Conservation (phyloP, 441 rosid species). For the Biscutella auriculata region DNA sequence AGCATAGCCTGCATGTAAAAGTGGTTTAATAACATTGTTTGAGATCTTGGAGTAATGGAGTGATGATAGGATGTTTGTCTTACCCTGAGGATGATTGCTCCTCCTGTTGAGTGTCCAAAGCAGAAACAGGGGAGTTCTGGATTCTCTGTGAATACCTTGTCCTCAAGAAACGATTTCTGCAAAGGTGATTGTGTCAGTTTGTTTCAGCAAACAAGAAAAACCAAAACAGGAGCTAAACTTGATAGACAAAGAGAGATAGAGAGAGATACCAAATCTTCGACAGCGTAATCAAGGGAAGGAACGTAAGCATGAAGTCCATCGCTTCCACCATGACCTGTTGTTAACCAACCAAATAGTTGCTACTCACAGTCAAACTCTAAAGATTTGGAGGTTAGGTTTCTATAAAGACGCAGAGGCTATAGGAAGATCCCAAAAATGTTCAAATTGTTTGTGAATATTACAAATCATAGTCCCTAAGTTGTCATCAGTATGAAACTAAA, state of each 20-base stretch:
- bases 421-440: not conserved
- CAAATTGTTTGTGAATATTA: not conserved
- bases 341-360: not conserved
- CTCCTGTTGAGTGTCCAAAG: slow-evolving; percentile 91
- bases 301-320: slow-evolving; percentile 89
- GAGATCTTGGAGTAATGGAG: not conserved
- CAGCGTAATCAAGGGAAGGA: slow-evolving; percentile 68
- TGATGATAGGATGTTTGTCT: not conserved
- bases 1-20: slow-evolving; percentile 44
- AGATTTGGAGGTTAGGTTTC: not conserved
- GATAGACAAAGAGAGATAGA: slow-evolving; percentile 14
- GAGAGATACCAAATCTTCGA: slow-evolving; percentile 50
- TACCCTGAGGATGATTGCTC: slow-evolving; percentile 73
- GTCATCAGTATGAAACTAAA: slow-evolving; percentile 5
- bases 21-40: not conserved
- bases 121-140: slow-evolving; percentile 76
- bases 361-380: not conserved
- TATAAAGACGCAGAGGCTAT: not conserved
- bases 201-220: not conserved
- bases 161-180: slow-evolving; percentile 54
- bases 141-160: slow-evolving; percentile 47
- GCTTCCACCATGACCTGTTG: slow-evolving; percentile 89
- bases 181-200: not conserved
- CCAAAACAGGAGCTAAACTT: not conserved
- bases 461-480: slow-evolving; percentile 7